phyloP scores from a whole-genome alignment of 2,329 filamentous ascomycete genomes.

The Cytospora chrysosperma region DNA sequence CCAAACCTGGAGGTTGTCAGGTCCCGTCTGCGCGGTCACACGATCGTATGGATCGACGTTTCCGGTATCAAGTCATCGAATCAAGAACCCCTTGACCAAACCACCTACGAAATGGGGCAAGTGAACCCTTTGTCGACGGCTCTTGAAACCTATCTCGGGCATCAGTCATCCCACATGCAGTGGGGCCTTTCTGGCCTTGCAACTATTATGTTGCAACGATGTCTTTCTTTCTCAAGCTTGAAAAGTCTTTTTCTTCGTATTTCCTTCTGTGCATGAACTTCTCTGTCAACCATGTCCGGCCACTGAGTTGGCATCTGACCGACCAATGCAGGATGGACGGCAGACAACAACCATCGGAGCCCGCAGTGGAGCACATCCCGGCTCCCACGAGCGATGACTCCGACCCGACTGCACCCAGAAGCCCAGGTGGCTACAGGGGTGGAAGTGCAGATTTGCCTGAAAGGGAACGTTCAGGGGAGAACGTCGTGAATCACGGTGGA shows the following conservation, averaged over 20 bases:
- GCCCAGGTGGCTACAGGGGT: background rate
- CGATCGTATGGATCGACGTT: conserved; percentile 6
- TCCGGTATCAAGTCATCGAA: conserved; percentile 5
- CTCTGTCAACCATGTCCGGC: background rate
- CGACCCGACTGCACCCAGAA: background rate
- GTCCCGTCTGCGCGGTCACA: too few relatives aligned
- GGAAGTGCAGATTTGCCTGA: background rate
- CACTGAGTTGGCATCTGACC: background rate
- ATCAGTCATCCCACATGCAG: background rate
- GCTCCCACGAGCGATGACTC: background rate
- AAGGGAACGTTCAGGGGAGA: background rate
- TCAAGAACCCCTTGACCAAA: background rate
- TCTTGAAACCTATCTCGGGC: background rate
- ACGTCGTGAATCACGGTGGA: background rate
- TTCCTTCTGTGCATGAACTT: background rate
- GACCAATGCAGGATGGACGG: background rate
- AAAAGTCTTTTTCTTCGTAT: background rate
- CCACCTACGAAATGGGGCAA: conserved; percentile 9
- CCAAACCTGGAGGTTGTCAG: too few relatives aligned
- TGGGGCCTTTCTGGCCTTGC: background rate
- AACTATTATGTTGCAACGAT: background rate
- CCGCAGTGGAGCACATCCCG: background rate
- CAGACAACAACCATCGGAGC: background rate
- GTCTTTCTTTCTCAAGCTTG: background rate
- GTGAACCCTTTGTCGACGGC: background rate